phyloP scores from a whole-genome alignment of 768 basidiomycete genomes.

The Phlegmacium glaucopus region DNA sequence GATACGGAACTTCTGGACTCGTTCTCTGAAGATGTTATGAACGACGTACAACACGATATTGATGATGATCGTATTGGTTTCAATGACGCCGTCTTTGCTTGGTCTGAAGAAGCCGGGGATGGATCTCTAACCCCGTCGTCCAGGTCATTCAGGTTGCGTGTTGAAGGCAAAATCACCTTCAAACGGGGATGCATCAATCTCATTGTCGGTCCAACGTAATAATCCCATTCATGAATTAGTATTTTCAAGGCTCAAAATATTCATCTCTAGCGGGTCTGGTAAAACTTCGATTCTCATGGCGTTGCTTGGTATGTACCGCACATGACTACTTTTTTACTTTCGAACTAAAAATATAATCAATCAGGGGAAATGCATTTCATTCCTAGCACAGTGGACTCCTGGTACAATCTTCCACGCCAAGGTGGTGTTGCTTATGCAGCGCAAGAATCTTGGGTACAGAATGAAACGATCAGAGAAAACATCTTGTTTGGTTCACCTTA shows the following conservation, averaged over 20 bases:
- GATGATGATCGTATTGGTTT: constrained; percentile 41
- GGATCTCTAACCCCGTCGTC: constrained; percentile 38
- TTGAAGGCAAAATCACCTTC: constrained; percentile 56
- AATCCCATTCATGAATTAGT: not conserved
- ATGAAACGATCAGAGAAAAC: constrained; percentile 79
- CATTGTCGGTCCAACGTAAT: constrained; percentile 52
- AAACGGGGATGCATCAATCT: constrained; percentile 50
- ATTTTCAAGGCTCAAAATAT: not conserved
- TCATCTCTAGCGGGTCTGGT: constrained; percentile 37
- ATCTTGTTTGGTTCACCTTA: constrained; percentile 77
- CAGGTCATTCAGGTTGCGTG: constrained; percentile 46
- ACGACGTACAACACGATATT: not conserved
- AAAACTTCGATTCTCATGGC: constrained; percentile 70
- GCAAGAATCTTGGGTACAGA: constrained; percentile 85
- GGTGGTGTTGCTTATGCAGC: constrained; percentile 76
- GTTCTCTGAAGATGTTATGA: constrained; percentile 16
- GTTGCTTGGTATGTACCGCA: constrained; percentile 37
- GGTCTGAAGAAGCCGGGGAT: constrained; percentile 37
- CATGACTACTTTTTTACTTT: not conserved
- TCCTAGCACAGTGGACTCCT: constrained; percentile 48
- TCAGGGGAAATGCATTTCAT: constrained; percentile 66
- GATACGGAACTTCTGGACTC: constrained; percentile 49
- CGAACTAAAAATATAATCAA: not conserved
- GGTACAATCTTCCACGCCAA: constrained; percentile 65
- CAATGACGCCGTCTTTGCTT: constrained; percentile 50